Evolutionary conservation across 2,329 filamentous ascomycete genomes (phyloP).

Genomic region (Penicillium digitatum): DNA sequence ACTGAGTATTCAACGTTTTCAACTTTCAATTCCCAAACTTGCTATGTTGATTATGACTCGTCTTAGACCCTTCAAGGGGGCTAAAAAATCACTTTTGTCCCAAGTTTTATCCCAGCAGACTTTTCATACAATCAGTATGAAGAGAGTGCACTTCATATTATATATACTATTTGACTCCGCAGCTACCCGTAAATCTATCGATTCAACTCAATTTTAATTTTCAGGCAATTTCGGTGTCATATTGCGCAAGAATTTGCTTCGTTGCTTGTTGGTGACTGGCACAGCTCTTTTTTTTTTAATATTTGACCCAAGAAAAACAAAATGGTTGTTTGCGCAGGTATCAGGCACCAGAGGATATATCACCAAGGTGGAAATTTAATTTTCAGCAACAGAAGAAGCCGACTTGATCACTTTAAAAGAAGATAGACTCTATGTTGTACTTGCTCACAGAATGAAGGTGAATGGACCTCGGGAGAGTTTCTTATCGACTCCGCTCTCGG

Average conservation of each 20-base stretch:
- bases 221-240: neutral
- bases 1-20: neutral
- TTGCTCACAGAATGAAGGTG: neutral
- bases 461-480: constrained; percentile 5
- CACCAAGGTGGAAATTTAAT: neutral
- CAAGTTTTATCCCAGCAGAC: neutral
- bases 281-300: neutral
- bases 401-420: neutral
- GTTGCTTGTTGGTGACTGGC: neutral
- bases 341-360: neutral
- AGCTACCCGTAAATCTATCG: neutral
- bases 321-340: neutral
- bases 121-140: neutral
- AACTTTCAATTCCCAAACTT: neutral
- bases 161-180: neutral
- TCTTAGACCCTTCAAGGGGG: neutral
- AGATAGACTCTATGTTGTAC: neutral
- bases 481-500: constrained; percentile 19
- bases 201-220: neutral
- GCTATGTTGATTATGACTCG: neutral
- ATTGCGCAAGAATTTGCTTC: too few relatives aligned
- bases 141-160: neutral
- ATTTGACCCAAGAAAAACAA: too few relatives aligned
- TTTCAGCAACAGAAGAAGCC: neutral
- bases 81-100: neutral